A percentile compares a stretch with the other conserved stretches of the same genome.
These are phyloP conservation scores for Eucalyptus rudis DNA, from an alignment of 345 rosid genomes.

Conservation along the genomic window DNA sequence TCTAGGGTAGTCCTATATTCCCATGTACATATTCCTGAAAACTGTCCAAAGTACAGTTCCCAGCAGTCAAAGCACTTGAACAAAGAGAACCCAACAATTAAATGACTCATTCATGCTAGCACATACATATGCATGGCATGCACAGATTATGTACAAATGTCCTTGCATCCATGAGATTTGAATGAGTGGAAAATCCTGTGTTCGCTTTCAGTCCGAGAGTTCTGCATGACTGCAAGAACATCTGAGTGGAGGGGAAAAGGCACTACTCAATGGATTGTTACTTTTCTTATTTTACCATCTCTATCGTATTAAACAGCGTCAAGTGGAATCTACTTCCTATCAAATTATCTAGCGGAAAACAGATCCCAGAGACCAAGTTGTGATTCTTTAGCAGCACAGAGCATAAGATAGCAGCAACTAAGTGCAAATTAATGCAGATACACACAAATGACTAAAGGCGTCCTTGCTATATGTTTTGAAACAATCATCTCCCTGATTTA, in stretches of 20 bases:
- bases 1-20: neutral
- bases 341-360: neutral
- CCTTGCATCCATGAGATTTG: neutral
- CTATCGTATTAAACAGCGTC: neutral
- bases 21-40: neutral
- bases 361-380: neutral
- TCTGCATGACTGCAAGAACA: neutral
- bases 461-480: neutral
- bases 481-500: neutral
- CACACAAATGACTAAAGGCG: neutral
- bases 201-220: neutral
- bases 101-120: neutral
- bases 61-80: neutral
- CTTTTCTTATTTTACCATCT: neutral
- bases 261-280: neutral
- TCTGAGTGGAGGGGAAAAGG: neutral
- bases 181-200: neutral
- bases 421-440: neutral
- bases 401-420: neutral
- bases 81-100: neutral
- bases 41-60: neutral
- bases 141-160: neutral
- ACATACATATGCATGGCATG: neutral
- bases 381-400: neutral
- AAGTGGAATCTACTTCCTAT: neutral